Conservation (phyloP, 208 protist species). For the Trypanosoma melophagium region DNA sequence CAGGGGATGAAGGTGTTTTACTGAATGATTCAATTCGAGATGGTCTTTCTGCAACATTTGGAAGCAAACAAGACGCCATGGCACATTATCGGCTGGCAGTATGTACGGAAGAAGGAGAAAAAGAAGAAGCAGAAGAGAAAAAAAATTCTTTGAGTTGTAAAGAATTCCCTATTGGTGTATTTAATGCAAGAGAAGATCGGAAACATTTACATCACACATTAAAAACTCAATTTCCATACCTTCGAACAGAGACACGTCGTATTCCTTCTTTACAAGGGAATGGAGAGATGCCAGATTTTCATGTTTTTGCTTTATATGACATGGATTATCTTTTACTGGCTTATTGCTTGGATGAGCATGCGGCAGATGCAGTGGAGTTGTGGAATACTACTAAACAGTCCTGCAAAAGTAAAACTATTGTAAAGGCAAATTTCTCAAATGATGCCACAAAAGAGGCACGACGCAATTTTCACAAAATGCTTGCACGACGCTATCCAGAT, state of each 20-base stretch:
- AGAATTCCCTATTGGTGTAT: constrained; percentile 13
- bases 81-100: background rate
- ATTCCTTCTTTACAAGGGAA: background rate
- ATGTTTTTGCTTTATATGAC: constrained; percentile 31
- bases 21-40: constrained; percentile 1
- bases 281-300: constrained; percentile 1
- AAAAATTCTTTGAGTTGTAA: too few relatives aligned
- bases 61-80: constrained; percentile 15
- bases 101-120: background rate
- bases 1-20: background rate
- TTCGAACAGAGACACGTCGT: constrained; percentile 35
- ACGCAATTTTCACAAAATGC: constrained; percentile 62
- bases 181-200: constrained; percentile 24
- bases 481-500: constrained; percentile 65
- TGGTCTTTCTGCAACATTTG: constrained; percentile 4
- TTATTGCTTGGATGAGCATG: constrained; percentile 30
- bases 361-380: constrained; percentile 33
- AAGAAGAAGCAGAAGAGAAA: too few relatives aligned
- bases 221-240: constrained; percentile 43
- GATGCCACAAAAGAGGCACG: constrained; percentile 60
- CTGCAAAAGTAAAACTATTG: background rate
- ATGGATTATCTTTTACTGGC: constrained; percentile 42
- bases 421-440: constrained; percentile 8
- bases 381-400: constrained; percentile 26
- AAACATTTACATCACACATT: constrained; percentile 32